These are phyloP conservation scores for Wickerhamiella australiensis DNA, from an alignment of 805 yeast genomes.

Conservation along the genomic window DNA sequence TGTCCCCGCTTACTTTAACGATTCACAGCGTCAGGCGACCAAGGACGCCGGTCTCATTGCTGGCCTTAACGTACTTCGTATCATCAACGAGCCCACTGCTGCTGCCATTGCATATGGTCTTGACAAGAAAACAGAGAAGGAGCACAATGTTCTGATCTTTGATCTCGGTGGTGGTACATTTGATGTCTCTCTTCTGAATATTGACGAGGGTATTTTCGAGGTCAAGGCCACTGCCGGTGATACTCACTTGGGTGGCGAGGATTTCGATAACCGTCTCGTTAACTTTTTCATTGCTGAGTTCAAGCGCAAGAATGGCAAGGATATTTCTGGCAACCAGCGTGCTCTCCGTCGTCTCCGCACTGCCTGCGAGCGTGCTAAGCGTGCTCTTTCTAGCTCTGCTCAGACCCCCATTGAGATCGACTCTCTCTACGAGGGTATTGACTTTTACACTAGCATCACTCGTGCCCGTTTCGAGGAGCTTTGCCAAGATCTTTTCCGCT, in stretches of 20 bases:
- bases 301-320: slow-evolving; percentile 97
- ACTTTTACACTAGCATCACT: slow-evolving; percentile 90
- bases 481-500: slow-evolving; percentile 87
- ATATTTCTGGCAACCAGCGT: slow-evolving; percentile 84
- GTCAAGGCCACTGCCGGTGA: slow-evolving; percentile 92
- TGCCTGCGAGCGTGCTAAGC: slow-evolving; percentile 98
- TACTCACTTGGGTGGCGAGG: slow-evolving; percentile 97
- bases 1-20: slow-evolving; percentile 95
- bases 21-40: slow-evolving; percentile 96
- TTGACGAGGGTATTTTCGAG: slow-evolving; percentile 93
- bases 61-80: slow-evolving; percentile 87
- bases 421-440: slow-evolving; percentile 88
- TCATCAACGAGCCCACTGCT: slow-evolving; percentile 95
- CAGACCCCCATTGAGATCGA: slow-evolving; percentile 93
- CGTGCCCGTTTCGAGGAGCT: slow-evolving; percentile 97
- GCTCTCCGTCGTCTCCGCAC: slow-evolving; percentile 97
- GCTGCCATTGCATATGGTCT: slow-evolving; percentile 99
- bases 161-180: slow-evolving; percentile 99
- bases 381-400: slow-evolving; percentile 91
- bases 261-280: slow-evolving; percentile 92
- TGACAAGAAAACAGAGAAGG: slow-evolving; percentile 49
- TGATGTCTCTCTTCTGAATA: slow-evolving; percentile 87
- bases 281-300: slow-evolving; percentile 88
- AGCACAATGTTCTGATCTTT: slow-evolving; percentile 82
- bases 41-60: slow-evolving; percentile 96